Evolutionary conservation across 139 green algal genomes (phyloP).

Genomic region (Trebouxia sp.): DNA sequence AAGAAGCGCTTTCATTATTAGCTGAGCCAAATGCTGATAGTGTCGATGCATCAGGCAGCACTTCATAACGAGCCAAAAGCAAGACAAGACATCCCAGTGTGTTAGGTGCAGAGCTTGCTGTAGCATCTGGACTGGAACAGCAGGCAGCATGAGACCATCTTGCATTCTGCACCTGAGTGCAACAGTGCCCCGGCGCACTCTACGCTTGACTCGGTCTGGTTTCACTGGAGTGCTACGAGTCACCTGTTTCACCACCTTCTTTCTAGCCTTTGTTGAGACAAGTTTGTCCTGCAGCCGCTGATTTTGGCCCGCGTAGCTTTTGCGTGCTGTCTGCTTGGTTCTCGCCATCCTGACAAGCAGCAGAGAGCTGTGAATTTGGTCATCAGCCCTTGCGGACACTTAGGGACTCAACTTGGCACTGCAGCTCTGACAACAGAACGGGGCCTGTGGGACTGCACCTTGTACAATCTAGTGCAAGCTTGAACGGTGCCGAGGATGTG

Average conservation of each 20-base stretch:
- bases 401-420: too few species aligned
- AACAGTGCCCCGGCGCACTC: not conserved
- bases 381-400: too few species aligned
- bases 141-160: too few species aligned
- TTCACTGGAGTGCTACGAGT: not conserved
- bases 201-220: not conserved
- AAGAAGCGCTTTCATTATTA: too few species aligned
- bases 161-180: not conserved
- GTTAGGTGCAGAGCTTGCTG: not conserved
- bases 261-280: constrained; percentile 70
- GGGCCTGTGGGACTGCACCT: too few species aligned
- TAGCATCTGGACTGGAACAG: too few species aligned
- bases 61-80: not conserved
- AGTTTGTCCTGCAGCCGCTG: constrained; percentile 69
- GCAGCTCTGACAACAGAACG: too few species aligned
- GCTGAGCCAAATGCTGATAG: too few species aligned
- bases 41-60: not conserved
- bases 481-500: too few species aligned
- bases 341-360: constrained; percentile 61
- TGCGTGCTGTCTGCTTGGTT: constrained; percentile 83
- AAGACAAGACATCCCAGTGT: not conserved
- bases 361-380: too few species aligned
- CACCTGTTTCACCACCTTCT: not conserved
- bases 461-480: too few species aligned
- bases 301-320: too few species aligned